Percentiles rank a stretch among this genome's conserved stretches.
Conservation (phyloP, 2,329 filamentous ascomycete species). For the Nigrospora oryzae region DNA sequence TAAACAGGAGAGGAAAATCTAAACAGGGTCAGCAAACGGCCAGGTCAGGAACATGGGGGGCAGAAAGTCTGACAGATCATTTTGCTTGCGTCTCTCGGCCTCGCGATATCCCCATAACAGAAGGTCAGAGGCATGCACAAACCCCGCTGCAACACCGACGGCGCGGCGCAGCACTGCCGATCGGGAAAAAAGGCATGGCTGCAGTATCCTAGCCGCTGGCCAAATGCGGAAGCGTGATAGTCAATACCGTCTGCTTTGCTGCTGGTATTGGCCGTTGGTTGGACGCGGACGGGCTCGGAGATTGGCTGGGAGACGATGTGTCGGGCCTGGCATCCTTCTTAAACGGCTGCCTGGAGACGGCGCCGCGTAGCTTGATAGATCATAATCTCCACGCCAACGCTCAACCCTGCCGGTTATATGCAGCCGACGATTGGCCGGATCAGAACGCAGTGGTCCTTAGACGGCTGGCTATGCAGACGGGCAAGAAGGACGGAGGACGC, state of each 20-base stretch:
- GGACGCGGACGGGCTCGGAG: background rate
- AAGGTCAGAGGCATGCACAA: too few relatives aligned
- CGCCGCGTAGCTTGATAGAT: background rate
- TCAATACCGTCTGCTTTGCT: too few relatives aligned
- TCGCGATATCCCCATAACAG: too few relatives aligned
- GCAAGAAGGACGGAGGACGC: background rate
- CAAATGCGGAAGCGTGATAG: background rate
- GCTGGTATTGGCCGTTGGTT: background rate
- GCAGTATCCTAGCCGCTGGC: background rate
- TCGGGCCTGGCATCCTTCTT: background rate
- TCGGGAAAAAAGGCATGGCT: background rate
- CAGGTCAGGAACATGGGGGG: too few relatives aligned
- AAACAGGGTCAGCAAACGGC: too few relatives aligned
- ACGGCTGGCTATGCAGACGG: background rate
- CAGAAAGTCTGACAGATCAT: too few relatives aligned
- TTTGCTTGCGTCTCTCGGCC: too few relatives aligned
- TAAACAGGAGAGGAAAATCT: background rate
- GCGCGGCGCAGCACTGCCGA: background rate
- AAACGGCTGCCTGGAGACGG: background rate
- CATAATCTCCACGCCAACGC: background rate
- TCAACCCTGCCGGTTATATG: background rate
- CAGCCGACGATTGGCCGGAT: background rate
- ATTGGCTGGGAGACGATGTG: background rate
- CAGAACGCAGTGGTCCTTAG: background rate
- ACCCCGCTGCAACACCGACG: too few relatives aligned